phyloP scores from a whole-genome alignment of 2,329 filamentous ascomycete species.

The Exophiala bonariae region DNA sequence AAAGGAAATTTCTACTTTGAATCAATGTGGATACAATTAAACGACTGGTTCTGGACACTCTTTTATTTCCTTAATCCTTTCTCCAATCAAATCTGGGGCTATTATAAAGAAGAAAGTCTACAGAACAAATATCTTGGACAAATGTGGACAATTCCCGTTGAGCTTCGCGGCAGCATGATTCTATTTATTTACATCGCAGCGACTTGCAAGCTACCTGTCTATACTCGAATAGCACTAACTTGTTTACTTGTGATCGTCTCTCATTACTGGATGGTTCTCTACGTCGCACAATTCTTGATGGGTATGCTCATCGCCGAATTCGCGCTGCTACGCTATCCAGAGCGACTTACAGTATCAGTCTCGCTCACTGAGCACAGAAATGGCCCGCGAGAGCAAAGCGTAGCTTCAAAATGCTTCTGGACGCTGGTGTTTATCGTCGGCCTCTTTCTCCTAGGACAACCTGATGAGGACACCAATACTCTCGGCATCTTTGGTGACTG shows the following conservation, averaged over 20 bases:
- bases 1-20: not conserved
- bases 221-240: not conserved
- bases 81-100: not conserved
- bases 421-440: not conserved
- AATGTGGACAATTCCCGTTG: constrained; percentile 30
- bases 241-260: not conserved
- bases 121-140: constrained; percentile 18
- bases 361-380: too few relatives aligned
- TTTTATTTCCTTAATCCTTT: not conserved
- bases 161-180: constrained; percentile 26
- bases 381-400: too few relatives aligned
- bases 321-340: not conserved
- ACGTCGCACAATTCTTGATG: not conserved
- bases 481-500: not conserved
- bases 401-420: not conserved
- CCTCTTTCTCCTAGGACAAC: not conserved
- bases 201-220: not conserved
- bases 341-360: too few relatives aligned
- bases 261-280: not conserved
- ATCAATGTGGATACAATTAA: not conserved
- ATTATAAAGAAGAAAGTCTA: not conserved
- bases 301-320: not conserved
- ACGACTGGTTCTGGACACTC: not conserved
- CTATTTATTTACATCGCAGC: constrained; percentile 10
- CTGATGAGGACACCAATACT: not conserved